Base-by-base conservation (phyloP, 1,284 basidiomycete species). In the Tetrapyrgos nigripes region DNA sequence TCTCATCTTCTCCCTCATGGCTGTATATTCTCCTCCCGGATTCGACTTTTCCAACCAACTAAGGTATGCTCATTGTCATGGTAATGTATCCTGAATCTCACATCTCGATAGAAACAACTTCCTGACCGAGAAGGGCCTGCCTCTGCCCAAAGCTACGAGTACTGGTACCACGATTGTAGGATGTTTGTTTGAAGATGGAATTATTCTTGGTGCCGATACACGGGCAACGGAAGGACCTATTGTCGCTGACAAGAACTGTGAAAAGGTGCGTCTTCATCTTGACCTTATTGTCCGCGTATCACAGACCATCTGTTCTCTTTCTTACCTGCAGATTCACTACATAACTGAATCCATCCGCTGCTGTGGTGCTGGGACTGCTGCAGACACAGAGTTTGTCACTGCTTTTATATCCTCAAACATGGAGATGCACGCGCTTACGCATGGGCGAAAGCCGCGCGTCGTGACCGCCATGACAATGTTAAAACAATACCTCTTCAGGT, bases 111-210 rank as follows among this genome's bases (percentile, higher is more conserved):
- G 96, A 63, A 97, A 98, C 73, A 81, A 86, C 64, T 93, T 92
- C 73, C 78, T 98, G 58, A 78, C 80, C 55, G 79, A 86, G 62
- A 86, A 88, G 64, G 89, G 91, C 31, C 69, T 91, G 21, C 86
- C 84, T 10, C 73, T 89, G 35, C 91, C 91, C 40, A 91, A 89
- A 78, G 94, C 94, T 3, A 96, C 94, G 3, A 95, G 93, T 73
- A 98, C 96, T 2, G 97, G 97, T 70, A 99, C 97, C 2, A 99
- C 97, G 44, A 98, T 99, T 74, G 93, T 94, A n/a, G 97, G 97
- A 27, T 95, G 95, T 69, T 79, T 98, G 58, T 99, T 93, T 75
- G 89, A 89, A 66, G 94, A 95, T 72, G 97, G 97, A 3, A 89
- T 99, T 60, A 88, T 98, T 14, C 86, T 99, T 11, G 97, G 97